These are phyloP conservation scores for Sporisorium scitamineum DNA, from an alignment of 1,284 basidiomycete species.

Conservation along the genomic window DNA sequence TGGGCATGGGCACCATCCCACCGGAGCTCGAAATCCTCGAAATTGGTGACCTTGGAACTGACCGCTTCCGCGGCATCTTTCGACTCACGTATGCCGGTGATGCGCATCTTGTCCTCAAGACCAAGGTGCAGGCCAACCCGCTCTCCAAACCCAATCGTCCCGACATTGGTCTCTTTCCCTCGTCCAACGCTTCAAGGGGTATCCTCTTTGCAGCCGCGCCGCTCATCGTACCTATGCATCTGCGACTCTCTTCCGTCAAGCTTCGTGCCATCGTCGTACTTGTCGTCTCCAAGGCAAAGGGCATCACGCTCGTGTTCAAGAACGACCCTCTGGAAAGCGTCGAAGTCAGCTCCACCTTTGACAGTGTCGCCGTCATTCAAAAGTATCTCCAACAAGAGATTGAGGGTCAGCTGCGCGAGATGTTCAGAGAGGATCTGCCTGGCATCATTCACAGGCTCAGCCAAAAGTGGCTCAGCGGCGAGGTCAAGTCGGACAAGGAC, in stretches of 20 bases:
- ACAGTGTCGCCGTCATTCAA: slow-evolving; percentile 96
- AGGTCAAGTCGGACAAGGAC: slow-evolving; percentile 44
- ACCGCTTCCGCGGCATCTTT: slow-evolving; percentile 97
- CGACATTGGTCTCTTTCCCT: slow-evolving; percentile 56
- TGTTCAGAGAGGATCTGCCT: slow-evolving; percentile 97
- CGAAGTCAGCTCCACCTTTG: slow-evolving; percentile 96
- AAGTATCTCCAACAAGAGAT: slow-evolving; percentile 78
- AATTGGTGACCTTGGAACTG: slow-evolving; percentile 94
- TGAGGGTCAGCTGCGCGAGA: slow-evolving; percentile 93
- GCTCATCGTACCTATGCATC: slow-evolving; percentile 87
- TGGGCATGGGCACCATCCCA: slow-evolving; percentile 98
- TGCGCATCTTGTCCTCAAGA: slow-evolving; percentile 93
- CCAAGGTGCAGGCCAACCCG: slow-evolving; percentile 96
- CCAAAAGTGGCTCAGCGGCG: slow-evolving; percentile 83
- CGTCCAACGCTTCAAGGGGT: slow-evolving; percentile 57
- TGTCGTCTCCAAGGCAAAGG: slow-evolving; percentile 93
- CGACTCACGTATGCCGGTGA: slow-evolving; percentile 94
- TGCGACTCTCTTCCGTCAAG: slow-evolving; percentile 92
- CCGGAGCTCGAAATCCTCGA: slow-evolving; percentile 97
- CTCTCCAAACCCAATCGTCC: slow-evolving; percentile 74
- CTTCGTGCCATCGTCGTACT: slow-evolving; percentile 96
- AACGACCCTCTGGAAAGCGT: slow-evolving; percentile 98
- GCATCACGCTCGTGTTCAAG: slow-evolving; percentile 99
- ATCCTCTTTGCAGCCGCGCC: slow-evolving; percentile 68
- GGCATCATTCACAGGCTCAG: slow-evolving; percentile 95